Base-by-base conservation (phyloP, 371 early-diverging fungal genomes). In the Rhizopus stolonifer region DNA sequence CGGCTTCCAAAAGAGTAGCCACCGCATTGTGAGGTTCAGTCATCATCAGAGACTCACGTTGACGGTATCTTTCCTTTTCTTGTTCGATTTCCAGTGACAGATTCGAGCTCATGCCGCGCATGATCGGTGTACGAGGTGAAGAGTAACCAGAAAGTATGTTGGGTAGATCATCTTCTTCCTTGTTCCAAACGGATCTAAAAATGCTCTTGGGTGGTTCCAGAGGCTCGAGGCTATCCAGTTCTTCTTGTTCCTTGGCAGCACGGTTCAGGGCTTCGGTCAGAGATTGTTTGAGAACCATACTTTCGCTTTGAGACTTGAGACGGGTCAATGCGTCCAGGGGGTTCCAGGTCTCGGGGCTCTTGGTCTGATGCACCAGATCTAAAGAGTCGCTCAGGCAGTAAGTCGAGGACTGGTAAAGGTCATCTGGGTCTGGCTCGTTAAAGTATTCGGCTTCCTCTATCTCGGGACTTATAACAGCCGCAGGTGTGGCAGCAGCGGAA, bases 401-500 rank as follows among this genome's bases (percentile, higher is more conserved):
- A 2, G 31, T 4, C 1, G 25, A 13, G 2, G 24, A 10, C 6
- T 49, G 21, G 10, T 59, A 59, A 49, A 56, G 53, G 31, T 60
- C 65, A 11, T 43, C 25, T 6, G n/a, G 33, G 10, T 32, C 48
- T 11, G 22, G 15, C 2, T 51, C 36, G 14, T 40, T 22, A 25
- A 64, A 64, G 19, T 55, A 52, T 42, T 51, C 23, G 2, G 33
- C 24, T 13, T 24, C 38, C 24, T 32, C 47, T 14, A 40, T 33
- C 9, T 51, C 53, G 3, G 53, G 54, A 29, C 31, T 29, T 7
- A 10, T 10, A 29, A 29, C 31, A 29, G 4, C 4, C 4, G 31
- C 62, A 13, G 65, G 65, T 23, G 65, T 56, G 5, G 36, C 60
- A 49, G 65, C 60, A 31, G 65, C 65, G 40, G 65, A 64, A 11